A percentile compares a stretch with the other conserved stretches of the same genome.
These are phyloP conservation scores for Tolypocladium ophioglossoides DNA, from an alignment of 2,329 filamentous ascomycete genomes.

Conservation along the genomic window DNA sequence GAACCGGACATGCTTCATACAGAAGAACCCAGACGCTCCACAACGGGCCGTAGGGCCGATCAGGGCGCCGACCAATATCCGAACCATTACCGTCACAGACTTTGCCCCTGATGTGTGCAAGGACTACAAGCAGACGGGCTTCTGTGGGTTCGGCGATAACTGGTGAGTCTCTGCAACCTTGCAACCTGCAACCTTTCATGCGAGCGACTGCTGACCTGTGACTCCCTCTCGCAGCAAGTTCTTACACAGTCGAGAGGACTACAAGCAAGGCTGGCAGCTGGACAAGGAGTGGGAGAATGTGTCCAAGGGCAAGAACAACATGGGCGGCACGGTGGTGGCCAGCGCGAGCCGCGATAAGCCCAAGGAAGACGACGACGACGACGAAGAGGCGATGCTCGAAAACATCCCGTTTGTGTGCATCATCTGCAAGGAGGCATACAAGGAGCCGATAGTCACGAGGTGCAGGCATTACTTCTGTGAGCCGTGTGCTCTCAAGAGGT, in stretches of 20 bases:
- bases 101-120: slow-evolving; percentile 93
- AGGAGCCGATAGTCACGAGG: slow-evolving; percentile 71
- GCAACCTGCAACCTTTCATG: background rate
- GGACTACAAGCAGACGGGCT: slow-evolving; percentile 74
- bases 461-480: slow-evolving; percentile 98
- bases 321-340: slow-evolving; percentile 50
- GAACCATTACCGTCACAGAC: slow-evolving; percentile 82
- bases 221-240: slow-evolving; percentile 42
- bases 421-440: slow-evolving; percentile 72
- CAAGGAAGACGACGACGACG: slow-evolving; percentile 32
- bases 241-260: slow-evolving; percentile 64
- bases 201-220: background rate
- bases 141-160: slow-evolving; percentile 29
- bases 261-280: slow-evolving; percentile 90
- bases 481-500: slow-evolving; percentile 74
- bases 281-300: slow-evolving; percentile 88
- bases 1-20: slow-evolving; percentile 63
- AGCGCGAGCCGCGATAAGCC: slow-evolving; percentile 39
- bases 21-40: slow-evolving; percentile 69
- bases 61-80: slow-evolving; percentile 80
- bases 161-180: slow-evolving; percentile 15
- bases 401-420: slow-evolving; percentile 85
- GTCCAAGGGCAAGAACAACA: slow-evolving; percentile 57
- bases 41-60: slow-evolving; percentile 67
- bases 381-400: slow-evolving; percentile 63